A percentile compares a stretch with the other conserved stretches of the same genome.
phyloP scores from a whole-genome alignment of 139 green algal genomes.

The Micractinium conductrix region DNA sequence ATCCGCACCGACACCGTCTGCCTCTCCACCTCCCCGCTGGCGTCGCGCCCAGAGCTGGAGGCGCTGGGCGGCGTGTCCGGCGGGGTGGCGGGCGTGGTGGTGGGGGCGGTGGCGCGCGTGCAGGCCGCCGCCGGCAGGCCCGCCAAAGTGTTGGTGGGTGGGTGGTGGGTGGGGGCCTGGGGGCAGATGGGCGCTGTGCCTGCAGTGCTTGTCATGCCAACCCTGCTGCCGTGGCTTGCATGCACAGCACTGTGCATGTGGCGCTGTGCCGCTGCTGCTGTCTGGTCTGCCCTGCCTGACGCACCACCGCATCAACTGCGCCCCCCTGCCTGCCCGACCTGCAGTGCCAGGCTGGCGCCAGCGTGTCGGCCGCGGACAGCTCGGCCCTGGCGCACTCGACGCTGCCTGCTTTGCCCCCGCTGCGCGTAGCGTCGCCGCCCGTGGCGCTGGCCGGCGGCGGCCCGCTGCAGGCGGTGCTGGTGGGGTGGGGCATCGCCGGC shows the following conservation, averaged over 20 bases:
- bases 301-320: too few species aligned
- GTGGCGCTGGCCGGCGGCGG: not conserved
- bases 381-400: not conserved
- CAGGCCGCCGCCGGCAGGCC: not conserved
- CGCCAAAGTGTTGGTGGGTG: conserved; percentile 8
- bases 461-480: not conserved
- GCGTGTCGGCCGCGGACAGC: not conserved
- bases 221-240: too few species aligned
- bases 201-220: too few species aligned
- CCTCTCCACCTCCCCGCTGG: not conserved
- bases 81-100: not conserved
- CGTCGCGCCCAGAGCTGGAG: not conserved
- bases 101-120: not conserved
- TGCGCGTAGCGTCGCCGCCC: not conserved
- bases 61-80: not conserved
- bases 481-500: not conserved
- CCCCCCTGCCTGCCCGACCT: not conserved
- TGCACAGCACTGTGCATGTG: too few species aligned
- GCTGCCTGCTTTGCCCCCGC: not conserved
- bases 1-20: conserved; percentile 1
- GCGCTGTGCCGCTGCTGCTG: too few species aligned
- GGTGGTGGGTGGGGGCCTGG: not conserved
- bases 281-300: too few species aligned
- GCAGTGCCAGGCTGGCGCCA: not conserved
- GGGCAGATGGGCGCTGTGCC: too few species aligned